These are phyloP conservation scores for Colletotrichum eremochloae DNA, from an alignment of 2,329 filamentous ascomycete genomes.

Conservation along the genomic window DNA sequence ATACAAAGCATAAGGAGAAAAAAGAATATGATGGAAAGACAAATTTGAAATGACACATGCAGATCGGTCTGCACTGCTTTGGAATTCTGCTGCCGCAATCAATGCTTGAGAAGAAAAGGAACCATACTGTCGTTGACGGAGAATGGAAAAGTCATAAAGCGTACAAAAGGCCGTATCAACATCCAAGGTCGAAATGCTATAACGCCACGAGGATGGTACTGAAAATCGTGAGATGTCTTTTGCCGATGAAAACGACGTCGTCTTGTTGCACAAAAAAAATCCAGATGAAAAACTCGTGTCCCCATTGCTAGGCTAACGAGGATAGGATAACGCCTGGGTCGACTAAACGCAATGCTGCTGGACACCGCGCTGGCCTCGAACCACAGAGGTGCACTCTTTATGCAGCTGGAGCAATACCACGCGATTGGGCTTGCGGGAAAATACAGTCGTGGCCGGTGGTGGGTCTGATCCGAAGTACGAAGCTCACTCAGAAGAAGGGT, in stretches of 20 bases:
- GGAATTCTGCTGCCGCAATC: constrained; percentile 15
- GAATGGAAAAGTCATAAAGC: constrained; percentile 34
- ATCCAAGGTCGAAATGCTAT: constrained; percentile 8
- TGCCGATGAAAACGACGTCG: constrained; percentile 17
- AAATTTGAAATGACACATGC: neutral
- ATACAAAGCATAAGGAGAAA: constrained; percentile 9
- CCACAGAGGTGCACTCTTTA: constrained; percentile 1
- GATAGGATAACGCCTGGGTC: constrained; percentile 18
- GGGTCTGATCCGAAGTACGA: neutral
- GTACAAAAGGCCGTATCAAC: constrained; percentile 35
- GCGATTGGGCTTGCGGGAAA: neutral
- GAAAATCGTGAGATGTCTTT: constrained; percentile 16
- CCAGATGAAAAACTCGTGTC: neutral
- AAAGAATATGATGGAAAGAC: neutral
- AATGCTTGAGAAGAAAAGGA: constrained; percentile 13
- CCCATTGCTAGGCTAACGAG: constrained; percentile 10
- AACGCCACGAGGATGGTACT: constrained; percentile 5
- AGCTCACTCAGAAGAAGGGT: neutral
- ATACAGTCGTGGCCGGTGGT: neutral
- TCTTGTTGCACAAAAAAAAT: constrained; percentile 10
- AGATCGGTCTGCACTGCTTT: constrained; percentile 4
- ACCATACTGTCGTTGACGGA: constrained; percentile 19
- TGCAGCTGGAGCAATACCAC: neutral
- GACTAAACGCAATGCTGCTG: constrained; percentile 10
- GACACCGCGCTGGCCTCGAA: constrained; percentile 7